Evolutionary conservation across 345 rosid genomes (phyloP), one percentile per base, ranked within the genome.

Genomic region (Citrus inodora): DNA sequence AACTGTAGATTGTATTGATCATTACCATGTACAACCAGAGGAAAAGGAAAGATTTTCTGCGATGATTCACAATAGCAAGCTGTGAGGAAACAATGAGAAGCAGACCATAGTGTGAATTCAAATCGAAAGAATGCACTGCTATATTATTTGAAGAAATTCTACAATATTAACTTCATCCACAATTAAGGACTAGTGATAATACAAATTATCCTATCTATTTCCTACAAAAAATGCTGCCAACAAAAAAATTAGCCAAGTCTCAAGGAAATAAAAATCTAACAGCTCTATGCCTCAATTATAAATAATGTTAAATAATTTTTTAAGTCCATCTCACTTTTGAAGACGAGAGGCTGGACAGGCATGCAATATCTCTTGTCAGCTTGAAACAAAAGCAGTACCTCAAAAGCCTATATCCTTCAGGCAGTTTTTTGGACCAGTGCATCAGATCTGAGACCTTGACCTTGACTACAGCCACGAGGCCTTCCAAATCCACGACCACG

Each of bases 401-500:
- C 67, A 32, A 30, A 55, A 25, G 27, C 55, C 38, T 11, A 42
- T 51, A 68, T 22, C 25, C 55, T 35, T 71, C 80, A 82, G 4
- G 80, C 77, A 48, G 61, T 35, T 66, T 61, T n/a, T 59, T 65
- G 70, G 63, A 67, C 68, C 24, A 35, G 62, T 25, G 66, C 71
- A 22, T 82, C 53, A 0, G 85, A 58, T 66, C 28, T 37, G 40
- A 75, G 59, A 28, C 74, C 73, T 22, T 65, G 81, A 27, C 74
- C 81, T 42, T 42, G 48, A 42, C 48, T 11, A 55, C 73, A 77
- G 38, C 72, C 81, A 13, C 28, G 51, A 32, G 63, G 64, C 46
- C 82, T 67, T 78, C 79, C 79, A 48, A 78, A 68, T 21, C 80
- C 85, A 30, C 78, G 80, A 32, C 77, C 85, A 75, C 75, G 80